Evolutionary conservation across 2,329 filamentous ascomycete genomes (phyloP).

Genomic region (Trichoderma simmonsii): DNA sequence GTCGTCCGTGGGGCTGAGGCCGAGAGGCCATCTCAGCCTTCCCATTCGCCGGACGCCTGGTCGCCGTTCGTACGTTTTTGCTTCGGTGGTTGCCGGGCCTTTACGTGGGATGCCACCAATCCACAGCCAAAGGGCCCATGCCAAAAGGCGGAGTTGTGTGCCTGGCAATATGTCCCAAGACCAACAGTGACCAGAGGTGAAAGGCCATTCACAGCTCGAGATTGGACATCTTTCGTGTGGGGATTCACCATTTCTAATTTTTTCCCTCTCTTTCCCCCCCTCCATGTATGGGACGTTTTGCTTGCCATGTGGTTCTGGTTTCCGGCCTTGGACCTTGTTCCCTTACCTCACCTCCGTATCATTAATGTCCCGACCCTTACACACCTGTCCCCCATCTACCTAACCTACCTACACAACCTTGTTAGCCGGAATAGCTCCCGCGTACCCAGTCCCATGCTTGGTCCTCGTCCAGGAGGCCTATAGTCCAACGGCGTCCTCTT

Average conservation of each 20-base stretch:
- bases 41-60: slow-evolving; percentile 18
- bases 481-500: not conserved
- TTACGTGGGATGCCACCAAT: slow-evolving; percentile 10
- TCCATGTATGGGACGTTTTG: slow-evolving; percentile 2
- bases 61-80: slow-evolving; percentile 3
- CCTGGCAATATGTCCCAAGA: slow-evolving; percentile 1
- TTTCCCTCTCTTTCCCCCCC: not conserved
- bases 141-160: slow-evolving; percentile 14
- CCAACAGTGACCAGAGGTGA: not conserved
- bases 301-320: slow-evolving; percentile 15
- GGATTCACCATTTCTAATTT: not conserved
- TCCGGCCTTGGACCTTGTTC: not conserved
- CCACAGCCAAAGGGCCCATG: not conserved
- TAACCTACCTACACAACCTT: slow-evolving; percentile 4
- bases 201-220: slow-evolving; percentile 4
- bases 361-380: slow-evolving; percentile 8
- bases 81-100: slow-evolving; percentile 16
- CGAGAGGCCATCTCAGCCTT: slow-evolving; percentile 14
- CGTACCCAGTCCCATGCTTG: not conserved
- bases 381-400: not conserved
- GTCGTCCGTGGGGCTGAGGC: slow-evolving; percentile 16
- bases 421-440: slow-evolving; percentile 11
- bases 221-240: slow-evolving; percentile 17
- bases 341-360: slow-evolving; percentile 8
- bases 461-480: slow-evolving; percentile 16